Evolutionary conservation across 805 yeast species (phyloP).

Genomic region (Cyberlindnera sargentensis): DNA sequence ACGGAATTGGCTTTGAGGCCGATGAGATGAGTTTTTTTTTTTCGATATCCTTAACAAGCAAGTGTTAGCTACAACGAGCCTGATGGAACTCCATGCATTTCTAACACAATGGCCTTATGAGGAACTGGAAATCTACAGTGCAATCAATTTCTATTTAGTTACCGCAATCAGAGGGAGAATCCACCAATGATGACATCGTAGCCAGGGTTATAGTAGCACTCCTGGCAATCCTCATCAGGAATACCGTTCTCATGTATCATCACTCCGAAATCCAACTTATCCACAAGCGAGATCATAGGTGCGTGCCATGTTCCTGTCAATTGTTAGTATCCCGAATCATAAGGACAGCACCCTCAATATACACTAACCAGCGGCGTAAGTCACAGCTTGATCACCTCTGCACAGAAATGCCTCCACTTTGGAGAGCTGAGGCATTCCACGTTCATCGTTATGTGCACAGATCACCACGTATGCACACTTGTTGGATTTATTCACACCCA

Average conservation of each 20-base stretch:
- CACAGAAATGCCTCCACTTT: slow-evolving; percentile 64
- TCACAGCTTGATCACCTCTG: slow-evolving; percentile 80
- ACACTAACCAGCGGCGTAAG: slow-evolving; percentile 55
- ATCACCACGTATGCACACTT: slow-evolving; percentile 66
- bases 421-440: slow-evolving; percentile 55
- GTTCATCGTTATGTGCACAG: slow-evolving; percentile 49
- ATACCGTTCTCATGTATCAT: slow-evolving; percentile 79
- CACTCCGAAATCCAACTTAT: slow-evolving; percentile 76
- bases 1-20: neutral
- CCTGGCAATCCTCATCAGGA: slow-evolving; percentile 75
- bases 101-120: no score
- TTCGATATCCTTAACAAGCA: neutral
- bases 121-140: no score
- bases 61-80: no score
- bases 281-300: slow-evolving; percentile 83
- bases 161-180: neutral
- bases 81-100: no score
- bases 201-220: slow-evolving; percentile 63
- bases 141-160: neutral
- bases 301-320: slow-evolving; percentile 79
- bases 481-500: slow-evolving; percentile 54
- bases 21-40: neutral
- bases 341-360: neutral
- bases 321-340: slow-evolving; percentile 2
- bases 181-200: slow-evolving; percentile 24